These are phyloP conservation scores for Corchorus capsularis DNA, from an alignment of 345 rosid genomes.

Conservation along the genomic window DNA sequence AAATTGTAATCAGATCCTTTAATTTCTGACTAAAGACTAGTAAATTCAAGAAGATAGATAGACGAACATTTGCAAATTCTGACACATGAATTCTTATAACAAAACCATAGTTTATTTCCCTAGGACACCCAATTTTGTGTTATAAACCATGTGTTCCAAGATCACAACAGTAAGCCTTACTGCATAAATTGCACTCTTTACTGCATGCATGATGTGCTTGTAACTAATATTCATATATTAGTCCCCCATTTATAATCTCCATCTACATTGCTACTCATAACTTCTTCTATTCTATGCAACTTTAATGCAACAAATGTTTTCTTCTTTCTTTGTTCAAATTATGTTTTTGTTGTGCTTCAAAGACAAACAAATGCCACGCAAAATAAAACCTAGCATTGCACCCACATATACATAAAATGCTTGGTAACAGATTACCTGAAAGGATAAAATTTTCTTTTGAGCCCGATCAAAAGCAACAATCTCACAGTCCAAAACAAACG, in stretches of 20 bases:
- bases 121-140: not conserved
- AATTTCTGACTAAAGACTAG: too few species aligned
- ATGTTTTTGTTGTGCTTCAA: not conserved
- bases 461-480: conserved; percentile 87
- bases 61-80: too few species aligned
- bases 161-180: not conserved
- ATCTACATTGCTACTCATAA: not conserved
- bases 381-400: not conserved
- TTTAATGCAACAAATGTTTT: not conserved
- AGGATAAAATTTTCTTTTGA: conserved; percentile 77
- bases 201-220: not conserved
- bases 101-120: not conserved
- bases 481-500: conserved; percentile 92
- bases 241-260: not conserved
- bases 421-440: conserved; percentile 61
- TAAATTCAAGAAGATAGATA: too few species aligned
- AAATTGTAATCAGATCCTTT: too few species aligned
- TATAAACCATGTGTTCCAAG: not conserved
- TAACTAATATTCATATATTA: not conserved
- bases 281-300: not conserved
- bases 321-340: not conserved
- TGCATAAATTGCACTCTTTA: too few species aligned
- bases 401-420: not conserved
- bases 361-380: not conserved
- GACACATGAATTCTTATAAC: not conserved